Evolutionary conservation across 768 basidiomycete species (phyloP).

Genomic region (Lentinus tigrinus): DNA sequence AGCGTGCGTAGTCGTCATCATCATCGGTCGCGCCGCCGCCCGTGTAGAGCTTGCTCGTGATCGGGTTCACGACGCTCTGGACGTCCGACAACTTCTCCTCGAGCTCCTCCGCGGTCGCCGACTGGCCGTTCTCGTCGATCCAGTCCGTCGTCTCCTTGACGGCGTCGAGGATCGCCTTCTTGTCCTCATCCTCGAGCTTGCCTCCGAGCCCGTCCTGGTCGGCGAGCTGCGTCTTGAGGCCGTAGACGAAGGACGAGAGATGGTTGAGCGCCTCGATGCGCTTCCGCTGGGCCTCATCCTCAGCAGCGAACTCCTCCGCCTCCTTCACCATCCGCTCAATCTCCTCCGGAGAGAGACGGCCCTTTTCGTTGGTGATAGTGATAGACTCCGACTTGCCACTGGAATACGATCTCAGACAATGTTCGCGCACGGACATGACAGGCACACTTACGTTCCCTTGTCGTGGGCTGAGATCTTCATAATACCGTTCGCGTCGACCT

Average conservation of each 20-base stretch:
- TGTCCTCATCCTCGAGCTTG: conserved; percentile 80
- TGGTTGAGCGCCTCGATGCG: conserved; percentile 83
- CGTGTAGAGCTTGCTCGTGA: conserved; percentile 80
- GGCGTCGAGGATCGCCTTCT: conserved; percentile 76
- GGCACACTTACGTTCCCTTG: conserved; percentile 76
- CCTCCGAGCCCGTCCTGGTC: conserved; percentile 92
- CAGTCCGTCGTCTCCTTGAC: conserved; percentile 92
- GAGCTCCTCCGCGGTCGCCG: conserved; percentile 81
- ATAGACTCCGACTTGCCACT: conserved; percentile 87
- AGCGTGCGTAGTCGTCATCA: conserved; percentile 35
- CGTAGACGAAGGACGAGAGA: conserved; percentile 81
- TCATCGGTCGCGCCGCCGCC: conserved; percentile 36
- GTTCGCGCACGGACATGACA: neutral
- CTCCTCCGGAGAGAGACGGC: conserved; percentile 61
- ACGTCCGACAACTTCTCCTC: conserved; percentile 85
- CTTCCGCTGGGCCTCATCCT: conserved; percentile 77
- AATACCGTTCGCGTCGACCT: conserved; percentile 54
- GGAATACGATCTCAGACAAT: conserved; percentile 41
- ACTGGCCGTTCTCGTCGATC: conserved; percentile 82
- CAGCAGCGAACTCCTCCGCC: conserved; percentile 85
- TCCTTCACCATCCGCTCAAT: conserved; percentile 96
- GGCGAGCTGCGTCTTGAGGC: conserved; percentile 83
- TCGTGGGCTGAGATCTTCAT: conserved; percentile 92
- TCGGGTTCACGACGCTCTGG: conserved; percentile 76
- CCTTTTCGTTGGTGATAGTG: conserved; percentile 96